Base-by-base conservation (phyloP, 352 stramenopile species). In the Phytophthora kernoviae region DNA sequence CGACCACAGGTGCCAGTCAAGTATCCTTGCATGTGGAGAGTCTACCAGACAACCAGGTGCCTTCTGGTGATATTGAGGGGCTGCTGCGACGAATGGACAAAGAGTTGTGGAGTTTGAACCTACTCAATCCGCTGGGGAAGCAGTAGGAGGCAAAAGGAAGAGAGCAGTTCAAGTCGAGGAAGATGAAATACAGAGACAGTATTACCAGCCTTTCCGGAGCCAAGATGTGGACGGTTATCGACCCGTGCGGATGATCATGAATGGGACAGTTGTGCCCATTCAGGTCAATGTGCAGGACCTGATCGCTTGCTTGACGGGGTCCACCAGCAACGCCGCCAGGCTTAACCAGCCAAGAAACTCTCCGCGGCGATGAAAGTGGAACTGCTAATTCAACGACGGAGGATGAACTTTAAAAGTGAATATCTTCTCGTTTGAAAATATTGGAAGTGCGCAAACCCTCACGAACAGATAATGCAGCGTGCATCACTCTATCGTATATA, bases 271-370 rank as follows among this genome's bases (percentile, higher is more conserved):
- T 20, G 82, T 93, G 18, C 58, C 84, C 0, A 75, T 93, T 20
- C 73, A 88, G 58, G 70, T 93, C 30, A 91, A 91, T 46, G 75
- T 91, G 21, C 69, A 68, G 27, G 82, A 93, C 54, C 58, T 93
- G 7, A 50, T 91, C 27, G 63, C 62, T 42, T 81, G 74, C 58
- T 69, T 81, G 33, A 45, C 53, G 11, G 56, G 61, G 61, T 65
- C 22, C 65, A 76, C 36, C 59, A 67, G 22, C 51, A 64, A 24
- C 39, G 2, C 9, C 30, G 1, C 36, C 32, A 21, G 44, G 44
- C 26, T 21, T 52, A 11, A 42, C 42, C n/a, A 46, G 22, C 51
- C 48, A 65, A 45, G 58, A 51, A 9, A 17, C 20, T 33, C 10
- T 54, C 22, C 44, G 41, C 14, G 47, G 44, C 26, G 4, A 17